A percentile compares a stretch with the other conserved stretches of the same genome.
These are phyloP conservation scores for Fomitopsis serialis DNA, from an alignment of 768 basidiomycete genomes.

Conservation along the genomic window DNA sequence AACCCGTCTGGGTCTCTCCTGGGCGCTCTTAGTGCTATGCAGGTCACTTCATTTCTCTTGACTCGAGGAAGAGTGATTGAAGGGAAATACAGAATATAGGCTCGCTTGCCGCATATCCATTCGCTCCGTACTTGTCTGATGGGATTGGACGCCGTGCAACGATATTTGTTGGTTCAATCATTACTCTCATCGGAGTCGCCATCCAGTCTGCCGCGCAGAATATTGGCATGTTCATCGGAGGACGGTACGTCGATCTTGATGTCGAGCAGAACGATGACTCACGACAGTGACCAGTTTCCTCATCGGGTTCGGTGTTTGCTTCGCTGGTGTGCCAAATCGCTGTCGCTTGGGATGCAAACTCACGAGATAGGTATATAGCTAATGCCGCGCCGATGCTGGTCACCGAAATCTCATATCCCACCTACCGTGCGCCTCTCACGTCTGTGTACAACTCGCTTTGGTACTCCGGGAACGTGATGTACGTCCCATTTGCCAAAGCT, in stretches of 20 bases:
- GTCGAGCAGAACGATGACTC: background rate
- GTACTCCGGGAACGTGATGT: slow-evolving; percentile 35
- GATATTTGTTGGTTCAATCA: slow-evolving; percentile 32
- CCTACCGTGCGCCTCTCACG: slow-evolving; percentile 40
- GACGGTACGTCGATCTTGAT: slow-evolving; percentile 24
- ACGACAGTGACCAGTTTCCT: slow-evolving; percentile 20
- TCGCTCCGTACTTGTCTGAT: slow-evolving; percentile 36
- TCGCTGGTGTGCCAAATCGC: slow-evolving; percentile 18
- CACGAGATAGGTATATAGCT: slow-evolving; percentile 9
- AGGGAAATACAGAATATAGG: slow-evolving; percentile 31
- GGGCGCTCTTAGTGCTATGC: slow-evolving; percentile 32
- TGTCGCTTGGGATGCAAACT: background rate
- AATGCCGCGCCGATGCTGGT: slow-evolving; percentile 44
- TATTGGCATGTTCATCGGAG: slow-evolving; percentile 39
- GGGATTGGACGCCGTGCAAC: slow-evolving; percentile 32
- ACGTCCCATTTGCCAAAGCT: slow-evolving; percentile 8
- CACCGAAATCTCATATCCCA: slow-evolving; percentile 46
- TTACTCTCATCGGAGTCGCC: slow-evolving; percentile 34
- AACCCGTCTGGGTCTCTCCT: slow-evolving; percentile 23
- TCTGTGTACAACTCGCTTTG: slow-evolving; percentile 40
- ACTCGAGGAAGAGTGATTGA: background rate
- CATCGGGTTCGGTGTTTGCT: slow-evolving; percentile 39
- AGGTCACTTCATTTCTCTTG: slow-evolving; percentile 15
- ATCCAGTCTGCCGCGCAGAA: slow-evolving; percentile 35
- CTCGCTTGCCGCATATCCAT: slow-evolving; percentile 32